These are phyloP conservation scores for Fusarium sp. DNA, from an alignment of 2,329 filamentous ascomycete genomes.

Conservation along the genomic window DNA sequence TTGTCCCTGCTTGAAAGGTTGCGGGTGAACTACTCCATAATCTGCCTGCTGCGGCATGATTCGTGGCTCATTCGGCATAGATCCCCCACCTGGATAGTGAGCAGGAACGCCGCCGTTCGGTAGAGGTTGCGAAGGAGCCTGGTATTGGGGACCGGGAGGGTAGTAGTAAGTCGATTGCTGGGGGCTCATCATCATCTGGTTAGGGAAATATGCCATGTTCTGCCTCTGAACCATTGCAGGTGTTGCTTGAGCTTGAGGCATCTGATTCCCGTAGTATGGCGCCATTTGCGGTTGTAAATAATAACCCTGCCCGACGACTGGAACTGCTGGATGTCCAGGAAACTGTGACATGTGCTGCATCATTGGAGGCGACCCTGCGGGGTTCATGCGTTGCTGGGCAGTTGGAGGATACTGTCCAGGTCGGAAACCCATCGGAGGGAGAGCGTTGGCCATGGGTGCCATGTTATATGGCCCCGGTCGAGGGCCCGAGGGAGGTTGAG, in stretches of 20 bases:
- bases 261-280: slow-evolving; percentile 58
- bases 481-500: slow-evolving; percentile 39
- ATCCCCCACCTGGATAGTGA: slow-evolving; percentile 50
- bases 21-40: slow-evolving; percentile 8
- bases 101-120: slow-evolving; percentile 50
- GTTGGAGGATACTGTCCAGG: slow-evolving; percentile 53
- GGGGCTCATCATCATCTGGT: slow-evolving; percentile 56
- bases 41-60: slow-evolving; percentile 32
- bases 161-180: slow-evolving; percentile 61
- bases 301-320: slow-evolving; percentile 57
- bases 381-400: slow-evolving; percentile 50
- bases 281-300: slow-evolving; percentile 59
- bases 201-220: slow-evolving; percentile 58
- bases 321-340: slow-evolving; percentile 52
- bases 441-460: slow-evolving; percentile 56
- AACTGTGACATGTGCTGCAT: slow-evolving; percentile 57
- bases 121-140: slow-evolving; percentile 47
- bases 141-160: slow-evolving; percentile 52
- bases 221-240: slow-evolving; percentile 51
- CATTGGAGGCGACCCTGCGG: slow-evolving; percentile 52
- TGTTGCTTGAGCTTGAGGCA: slow-evolving; percentile 54
- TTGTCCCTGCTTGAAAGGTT: slow-evolving; percentile 36
- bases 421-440: slow-evolving; percentile 57
- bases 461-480: slow-evolving; percentile 59
- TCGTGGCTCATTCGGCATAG: slow-evolving; percentile 44